Evolutionary conservation across 371 early-diverging fungal genomes (phyloP).

Genomic region (Mucor ambiguus): DNA sequence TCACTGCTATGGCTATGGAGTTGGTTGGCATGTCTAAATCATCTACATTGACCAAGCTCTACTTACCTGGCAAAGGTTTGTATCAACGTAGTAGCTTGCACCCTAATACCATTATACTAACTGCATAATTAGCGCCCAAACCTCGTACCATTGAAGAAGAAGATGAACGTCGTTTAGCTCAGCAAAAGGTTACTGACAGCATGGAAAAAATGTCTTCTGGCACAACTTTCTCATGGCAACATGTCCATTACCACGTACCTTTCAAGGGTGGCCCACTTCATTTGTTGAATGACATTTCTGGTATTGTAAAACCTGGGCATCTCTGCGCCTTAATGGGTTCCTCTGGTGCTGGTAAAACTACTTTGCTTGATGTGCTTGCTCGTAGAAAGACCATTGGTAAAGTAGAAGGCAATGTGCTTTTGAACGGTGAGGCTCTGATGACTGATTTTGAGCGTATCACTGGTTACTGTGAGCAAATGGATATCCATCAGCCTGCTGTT

Average conservation of each 20-base stretch:
- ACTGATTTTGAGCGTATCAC: conserved; percentile 71
- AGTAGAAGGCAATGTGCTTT: conserved; percentile 65
- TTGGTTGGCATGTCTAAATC: conserved; percentile 40
- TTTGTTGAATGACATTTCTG: conserved; percentile 49
- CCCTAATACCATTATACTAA: background rate
- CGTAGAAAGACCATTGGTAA: conserved; percentile 78
- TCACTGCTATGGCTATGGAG: conserved; percentile 54
- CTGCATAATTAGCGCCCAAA: conserved; percentile 21
- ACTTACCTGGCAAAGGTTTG: conserved; percentile 37
- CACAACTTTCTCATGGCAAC: conserved; percentile 59
- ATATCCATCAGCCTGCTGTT: conserved; percentile 69
- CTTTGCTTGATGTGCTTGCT: conserved; percentile 81
- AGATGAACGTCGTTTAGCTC: conserved; percentile 30
- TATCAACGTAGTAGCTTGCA: background rate
- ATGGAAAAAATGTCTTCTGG: conserved; percentile 42
- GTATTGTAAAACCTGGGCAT: conserved; percentile 65
- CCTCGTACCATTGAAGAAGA: conserved; percentile 34
- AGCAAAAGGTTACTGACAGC: conserved; percentile 28
- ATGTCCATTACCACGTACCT: conserved; percentile 57
- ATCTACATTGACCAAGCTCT: conserved; percentile 54
- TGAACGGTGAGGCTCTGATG: conserved; percentile 54
- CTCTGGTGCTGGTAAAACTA: conserved; percentile 89
- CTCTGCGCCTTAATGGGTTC: conserved; percentile 83
- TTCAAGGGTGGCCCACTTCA: conserved; percentile 55
- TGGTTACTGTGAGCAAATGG: conserved; percentile 85